Evolutionary conservation across 2,329 filamentous ascomycete species (phyloP).

Genomic region (Calonectria naviculata): DNA sequence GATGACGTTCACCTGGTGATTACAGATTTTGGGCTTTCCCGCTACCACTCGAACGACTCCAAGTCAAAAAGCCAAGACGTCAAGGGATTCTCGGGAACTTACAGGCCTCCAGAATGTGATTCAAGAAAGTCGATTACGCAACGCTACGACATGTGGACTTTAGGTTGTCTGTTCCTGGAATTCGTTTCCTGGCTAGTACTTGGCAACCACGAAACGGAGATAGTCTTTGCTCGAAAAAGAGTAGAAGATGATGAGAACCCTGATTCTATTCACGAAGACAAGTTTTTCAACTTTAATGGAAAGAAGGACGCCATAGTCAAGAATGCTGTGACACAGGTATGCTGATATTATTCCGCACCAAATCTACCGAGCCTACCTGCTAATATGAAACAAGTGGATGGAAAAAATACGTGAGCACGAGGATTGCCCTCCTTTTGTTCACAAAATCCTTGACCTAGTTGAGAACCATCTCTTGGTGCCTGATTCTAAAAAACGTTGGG

Average conservation of each 20-base stretch:
- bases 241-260: not conserved
- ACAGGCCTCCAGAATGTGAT: not conserved
- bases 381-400: not conserved
- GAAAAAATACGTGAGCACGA: not conserved
- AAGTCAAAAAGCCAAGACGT: not conserved
- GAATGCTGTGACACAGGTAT: not conserved
- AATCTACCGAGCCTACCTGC: too few relatives aligned
- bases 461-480: not conserved
- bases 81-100: not conserved
- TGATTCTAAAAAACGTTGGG: not conserved
- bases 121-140: not conserved
- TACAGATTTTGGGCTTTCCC: not conserved
- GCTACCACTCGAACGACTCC: not conserved
- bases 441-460: not conserved
- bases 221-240: not conserved
- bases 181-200: not conserved
- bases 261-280: not conserved
- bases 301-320: not conserved
- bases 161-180: not conserved
- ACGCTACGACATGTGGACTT: not conserved
- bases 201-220: not conserved
- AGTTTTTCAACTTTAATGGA: not conserved
- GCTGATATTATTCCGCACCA: not conserved
- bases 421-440: not conserved
- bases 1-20: not conserved